These are phyloP conservation scores for Xylariaceae sp. DNA, from an alignment of 2,329 filamentous ascomycete species.

Conservation along the genomic window DNA sequence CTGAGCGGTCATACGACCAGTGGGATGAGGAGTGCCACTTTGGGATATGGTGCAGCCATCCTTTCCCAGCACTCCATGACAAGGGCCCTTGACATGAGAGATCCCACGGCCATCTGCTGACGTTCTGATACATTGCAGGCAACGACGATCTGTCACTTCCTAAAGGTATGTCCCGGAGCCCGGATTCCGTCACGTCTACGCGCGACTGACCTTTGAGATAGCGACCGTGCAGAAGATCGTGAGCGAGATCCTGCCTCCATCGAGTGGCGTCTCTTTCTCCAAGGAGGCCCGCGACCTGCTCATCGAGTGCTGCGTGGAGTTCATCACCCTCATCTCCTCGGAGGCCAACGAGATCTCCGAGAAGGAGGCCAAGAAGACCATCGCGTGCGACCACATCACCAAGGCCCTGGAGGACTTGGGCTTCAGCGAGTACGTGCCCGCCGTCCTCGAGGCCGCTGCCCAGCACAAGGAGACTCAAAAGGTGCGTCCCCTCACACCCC, in stretches of 20 bases:
- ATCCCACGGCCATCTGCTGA: not conserved
- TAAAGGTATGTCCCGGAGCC: conserved; percentile 51
- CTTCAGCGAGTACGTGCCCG: conserved; percentile 84
- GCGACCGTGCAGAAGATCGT: conserved; percentile 80
- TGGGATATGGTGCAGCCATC: no score
- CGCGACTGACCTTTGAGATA: conserved; percentile 29
- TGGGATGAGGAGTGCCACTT: no score
- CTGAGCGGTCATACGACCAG: no score
- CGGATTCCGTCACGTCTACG: no score
- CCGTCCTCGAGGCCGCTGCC: conserved; percentile 49
- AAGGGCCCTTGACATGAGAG: no score
- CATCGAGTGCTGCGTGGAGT: conserved; percentile 98
- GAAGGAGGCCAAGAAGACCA: conserved; percentile 98
- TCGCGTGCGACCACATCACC: conserved; percentile 95
- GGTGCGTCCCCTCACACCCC: conserved; percentile 38
- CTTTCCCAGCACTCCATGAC: no score
- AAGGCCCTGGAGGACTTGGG: conserved; percentile 88
- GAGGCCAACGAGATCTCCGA: conserved; percentile 99
- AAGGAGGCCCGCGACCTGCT: conserved; percentile 92
- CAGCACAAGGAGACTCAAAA: conserved; percentile 85
- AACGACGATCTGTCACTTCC: conserved; percentile 58
- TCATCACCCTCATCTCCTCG: conserved; percentile 96
- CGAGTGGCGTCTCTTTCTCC: conserved; percentile 73
- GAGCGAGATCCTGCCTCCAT: conserved; percentile 77
- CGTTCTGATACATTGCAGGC: conserved; percentile 28